These are phyloP conservation scores for Pseudozyma hubeiensis DNA, from an alignment of 1,284 basidiomycete genomes.

Conservation along the genomic window DNA sequence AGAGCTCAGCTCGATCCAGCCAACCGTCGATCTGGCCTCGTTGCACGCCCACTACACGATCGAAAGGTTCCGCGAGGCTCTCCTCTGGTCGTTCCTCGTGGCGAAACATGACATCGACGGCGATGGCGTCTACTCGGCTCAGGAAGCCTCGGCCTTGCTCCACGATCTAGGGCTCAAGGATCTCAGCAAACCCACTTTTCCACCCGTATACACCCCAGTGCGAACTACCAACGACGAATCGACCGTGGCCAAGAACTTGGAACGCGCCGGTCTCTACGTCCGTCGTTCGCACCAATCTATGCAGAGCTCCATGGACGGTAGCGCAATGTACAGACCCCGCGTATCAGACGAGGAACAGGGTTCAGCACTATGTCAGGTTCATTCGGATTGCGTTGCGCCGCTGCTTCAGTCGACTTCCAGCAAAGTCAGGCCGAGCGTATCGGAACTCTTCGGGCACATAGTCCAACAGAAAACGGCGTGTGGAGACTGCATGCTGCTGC, in stretches of 20 bases:
- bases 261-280: not conserved
- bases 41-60: constrained; percentile 25
- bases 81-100: constrained; percentile 39
- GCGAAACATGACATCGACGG: constrained; percentile 37
- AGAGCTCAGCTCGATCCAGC: not conserved
- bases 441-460: constrained; percentile 7
- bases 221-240: constrained; percentile 1
- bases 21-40: constrained; percentile 9
- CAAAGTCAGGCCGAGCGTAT: constrained; percentile 2
- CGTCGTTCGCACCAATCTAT: constrained; percentile 7
- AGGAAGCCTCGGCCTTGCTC: constrained; percentile 20
- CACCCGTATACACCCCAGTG: constrained; percentile 1
- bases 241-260: constrained; percentile 2
- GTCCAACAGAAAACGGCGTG: constrained; percentile 9
- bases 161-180: constrained; percentile 16
- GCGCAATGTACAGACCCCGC: constrained; percentile 6
- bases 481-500: constrained; percentile 23
- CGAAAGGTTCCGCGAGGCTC: constrained; percentile 31
- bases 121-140: constrained; percentile 13
- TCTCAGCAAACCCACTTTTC: not conserved
- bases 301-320: constrained; percentile 21
- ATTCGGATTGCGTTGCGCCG: constrained; percentile 4
- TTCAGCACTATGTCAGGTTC: not conserved
- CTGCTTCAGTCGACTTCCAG: not conserved
- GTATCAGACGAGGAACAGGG: too few species aligned